Conservation (phyloP, 371 early-diverging fungal genomes). For the Actinomucor elegans region DNA sequence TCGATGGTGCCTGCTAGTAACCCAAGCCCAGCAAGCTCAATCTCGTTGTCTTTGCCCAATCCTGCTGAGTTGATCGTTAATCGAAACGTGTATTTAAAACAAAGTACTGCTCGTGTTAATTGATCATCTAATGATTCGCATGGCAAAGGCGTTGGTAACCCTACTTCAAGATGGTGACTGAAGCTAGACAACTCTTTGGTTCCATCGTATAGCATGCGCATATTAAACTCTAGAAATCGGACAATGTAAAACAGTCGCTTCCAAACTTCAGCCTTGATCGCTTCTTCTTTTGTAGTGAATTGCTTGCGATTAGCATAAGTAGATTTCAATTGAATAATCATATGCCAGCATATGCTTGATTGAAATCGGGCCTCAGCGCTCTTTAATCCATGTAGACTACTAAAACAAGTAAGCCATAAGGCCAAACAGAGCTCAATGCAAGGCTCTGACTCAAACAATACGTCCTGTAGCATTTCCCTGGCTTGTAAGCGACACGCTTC, state of each 20-base stretch:
- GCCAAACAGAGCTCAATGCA: constrained; percentile 21
- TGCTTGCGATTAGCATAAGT: background rate
- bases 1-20: constrained; percentile 26
- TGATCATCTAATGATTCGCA: constrained; percentile 16
- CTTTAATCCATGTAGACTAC: constrained; percentile 10
- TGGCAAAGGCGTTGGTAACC: constrained; percentile 20
- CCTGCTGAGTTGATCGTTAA: constrained; percentile 11
- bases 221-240: constrained; percentile 27
- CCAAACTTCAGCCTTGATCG: constrained; percentile 30
- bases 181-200: constrained; percentile 11
- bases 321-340: constrained; percentile 24
- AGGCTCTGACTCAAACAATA: constrained; percentile 24
- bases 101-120: background rate
- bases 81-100: constrained; percentile 11
- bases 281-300: background rate
- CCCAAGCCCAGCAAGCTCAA: constrained; percentile 7
- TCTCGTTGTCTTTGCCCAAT: background rate
- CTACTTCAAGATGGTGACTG: constrained; percentile 18
- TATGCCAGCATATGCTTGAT: constrained; percentile 34
- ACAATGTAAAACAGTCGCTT: constrained; percentile 28
- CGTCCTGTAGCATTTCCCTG: constrained; percentile 18
- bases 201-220: constrained; percentile 24
- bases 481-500: constrained; percentile 18
- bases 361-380: constrained; percentile 26
- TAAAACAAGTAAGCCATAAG: constrained; percentile 10